Conservation (phyloP, 75 land plant species). For the Cryptomeria japonica region DNA sequence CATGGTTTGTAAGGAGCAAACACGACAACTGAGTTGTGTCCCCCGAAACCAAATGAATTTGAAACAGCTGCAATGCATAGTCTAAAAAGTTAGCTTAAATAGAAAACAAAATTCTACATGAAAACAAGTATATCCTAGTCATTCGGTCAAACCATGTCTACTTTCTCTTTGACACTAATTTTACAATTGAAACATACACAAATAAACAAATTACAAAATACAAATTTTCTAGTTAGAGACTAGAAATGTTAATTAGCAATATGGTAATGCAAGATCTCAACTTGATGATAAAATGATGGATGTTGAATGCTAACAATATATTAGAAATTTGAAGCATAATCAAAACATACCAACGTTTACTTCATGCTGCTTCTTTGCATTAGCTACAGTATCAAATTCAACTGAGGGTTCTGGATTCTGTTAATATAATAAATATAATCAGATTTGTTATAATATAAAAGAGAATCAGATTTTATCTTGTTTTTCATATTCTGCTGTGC, state of each 20-base stretch:
- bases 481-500: background rate
- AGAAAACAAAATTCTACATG: background rate
- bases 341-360: slow-evolving; percentile 71
- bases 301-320: background rate
- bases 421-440: background rate
- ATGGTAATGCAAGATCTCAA: background rate
- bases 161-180: background rate
- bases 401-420: slow-evolving; percentile 78
- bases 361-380: slow-evolving; percentile 73
- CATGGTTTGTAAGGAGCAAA: slow-evolving; percentile 55
- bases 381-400: slow-evolving; percentile 66
- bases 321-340: background rate
- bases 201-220: background rate
- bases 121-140: background rate
- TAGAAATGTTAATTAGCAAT: background rate
- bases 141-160: background rate
- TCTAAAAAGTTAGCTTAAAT: background rate
- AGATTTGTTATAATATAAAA: background rate
- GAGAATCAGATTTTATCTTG: background rate
- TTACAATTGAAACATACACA: background rate
- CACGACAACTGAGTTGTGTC: slow-evolving; percentile 62
- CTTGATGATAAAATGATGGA: background rate
- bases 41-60: slow-evolving; percentile 66
- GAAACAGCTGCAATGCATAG: slow-evolving; percentile 38
- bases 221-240: background rate